A percentile compares a stretch with the other conserved stretches of the same genome.
phyloP scores from a whole-genome alignment of 2,329 filamentous ascomycete genomes.

The Cordyceps fumosorosea region DNA sequence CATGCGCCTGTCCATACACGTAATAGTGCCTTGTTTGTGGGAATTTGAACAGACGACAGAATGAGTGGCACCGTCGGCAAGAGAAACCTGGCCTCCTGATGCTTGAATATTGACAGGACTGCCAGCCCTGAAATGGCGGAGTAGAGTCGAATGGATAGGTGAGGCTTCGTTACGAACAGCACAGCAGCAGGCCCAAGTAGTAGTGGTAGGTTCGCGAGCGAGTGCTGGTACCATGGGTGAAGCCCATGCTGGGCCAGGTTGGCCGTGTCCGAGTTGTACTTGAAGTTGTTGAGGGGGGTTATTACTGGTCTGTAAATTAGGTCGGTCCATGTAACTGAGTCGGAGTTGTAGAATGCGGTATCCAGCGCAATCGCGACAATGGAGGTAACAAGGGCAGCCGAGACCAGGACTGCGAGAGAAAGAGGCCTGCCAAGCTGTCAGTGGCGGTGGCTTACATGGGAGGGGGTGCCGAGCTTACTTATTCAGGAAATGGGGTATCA shows the following conservation, averaged over 20 bases:
- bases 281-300: conserved; percentile 70
- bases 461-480: conserved; percentile 51
- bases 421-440: conserved; percentile 39
- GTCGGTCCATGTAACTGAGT: conserved; percentile 57
- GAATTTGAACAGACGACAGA: conserved; percentile 64
- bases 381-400: conserved; percentile 61
- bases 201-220: conserved; percentile 63
- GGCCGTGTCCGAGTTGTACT: conserved; percentile 63
- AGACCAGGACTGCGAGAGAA: conserved; percentile 55
- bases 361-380: conserved; percentile 73
- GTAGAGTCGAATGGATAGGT: conserved; percentile 56
- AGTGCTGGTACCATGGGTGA: conserved; percentile 73
- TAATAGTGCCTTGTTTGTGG: conserved; percentile 43
- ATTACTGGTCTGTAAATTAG: conserved; percentile 61
- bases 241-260: conserved; percentile 72
- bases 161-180: conserved; percentile 52
- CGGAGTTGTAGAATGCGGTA: conserved; percentile 71
- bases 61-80: conserved; percentile 71
- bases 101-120: conserved; percentile 66
- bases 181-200: conserved; percentile 64
- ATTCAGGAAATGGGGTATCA: conserved; percentile 78
- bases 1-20: conserved; percentile 55
- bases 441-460: conserved; percentile 2
- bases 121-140: conserved; percentile 68
- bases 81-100: conserved; percentile 75